These are phyloP conservation scores for Ceratobasidium papillatum DNA, from an alignment of 1,284 basidiomycete genomes.

Conservation along the genomic window DNA sequence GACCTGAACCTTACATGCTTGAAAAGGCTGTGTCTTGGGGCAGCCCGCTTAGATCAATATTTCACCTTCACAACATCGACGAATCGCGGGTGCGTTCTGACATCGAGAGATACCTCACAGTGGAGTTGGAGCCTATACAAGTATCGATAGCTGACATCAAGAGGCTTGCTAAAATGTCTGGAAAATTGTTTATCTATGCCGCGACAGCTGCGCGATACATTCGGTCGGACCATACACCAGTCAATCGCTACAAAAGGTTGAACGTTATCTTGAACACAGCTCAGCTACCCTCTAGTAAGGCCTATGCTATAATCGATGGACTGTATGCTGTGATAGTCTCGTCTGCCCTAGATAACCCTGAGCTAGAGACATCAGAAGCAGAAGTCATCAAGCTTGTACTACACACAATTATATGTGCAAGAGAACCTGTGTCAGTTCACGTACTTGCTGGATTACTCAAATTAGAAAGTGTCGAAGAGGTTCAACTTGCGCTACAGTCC, in stretches of 20 bases:
- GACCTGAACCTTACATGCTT: slow-evolving; percentile 45
- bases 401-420: background rate
- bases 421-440: background rate
- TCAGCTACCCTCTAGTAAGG: background rate
- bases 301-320: background rate
- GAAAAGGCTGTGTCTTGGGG: background rate
- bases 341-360: background rate
- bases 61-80: slow-evolving; percentile 28
- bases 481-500: background rate
- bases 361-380: background rate
- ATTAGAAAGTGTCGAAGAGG: background rate
- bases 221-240: background rate
- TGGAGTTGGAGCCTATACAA: background rate
- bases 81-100: slow-evolving; percentile 3
- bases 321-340: background rate
- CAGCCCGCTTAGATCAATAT: background rate
- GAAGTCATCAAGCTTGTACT: background rate
- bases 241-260: background rate
- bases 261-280: background rate
- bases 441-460: background rate
- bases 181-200: slow-evolving; percentile 25
- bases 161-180: background rate
- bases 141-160: background rate
- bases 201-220: slow-evolving; percentile 15
- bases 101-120: background rate